Evolutionary conservation across 2,329 filamentous ascomycete genomes (phyloP).

Genomic region (Aspergillus luchuensis): DNA sequence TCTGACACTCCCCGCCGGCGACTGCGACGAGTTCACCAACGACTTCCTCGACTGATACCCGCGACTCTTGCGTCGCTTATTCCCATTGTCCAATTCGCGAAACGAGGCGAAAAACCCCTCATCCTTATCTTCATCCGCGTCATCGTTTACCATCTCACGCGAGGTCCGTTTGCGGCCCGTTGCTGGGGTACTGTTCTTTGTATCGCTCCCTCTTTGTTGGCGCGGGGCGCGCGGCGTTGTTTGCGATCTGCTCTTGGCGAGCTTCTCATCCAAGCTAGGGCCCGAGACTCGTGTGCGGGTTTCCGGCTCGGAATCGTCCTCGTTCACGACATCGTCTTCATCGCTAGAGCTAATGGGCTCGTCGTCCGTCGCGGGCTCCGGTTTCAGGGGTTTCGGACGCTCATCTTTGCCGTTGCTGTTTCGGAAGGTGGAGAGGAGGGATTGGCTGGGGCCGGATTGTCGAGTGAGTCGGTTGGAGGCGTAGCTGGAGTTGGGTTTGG

Average conservation of each 20-base stretch:
- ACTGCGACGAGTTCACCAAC: slow-evolving; percentile 12
- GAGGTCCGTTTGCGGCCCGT: slow-evolving; percentile 18
- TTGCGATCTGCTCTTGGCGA: slow-evolving; percentile 13
- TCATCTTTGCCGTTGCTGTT: slow-evolving; percentile 1
- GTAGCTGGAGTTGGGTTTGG: slow-evolving; percentile 32
- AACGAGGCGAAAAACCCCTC: slow-evolving; percentile 10
- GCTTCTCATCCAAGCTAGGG: slow-evolving; percentile 28
- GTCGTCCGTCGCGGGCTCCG: slow-evolving; percentile 35
- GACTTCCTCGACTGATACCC: slow-evolving; percentile 24
- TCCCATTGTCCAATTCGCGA: slow-evolving; percentile 12
- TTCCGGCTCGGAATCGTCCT: slow-evolving; percentile 10
- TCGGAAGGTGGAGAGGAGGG: slow-evolving; percentile 31
- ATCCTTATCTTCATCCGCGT: slow-evolving; percentile 6
- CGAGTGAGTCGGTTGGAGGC: slow-evolving; percentile 28
- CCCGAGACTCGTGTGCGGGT: slow-evolving; percentile 1
- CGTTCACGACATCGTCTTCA: slow-evolving; percentile 27
- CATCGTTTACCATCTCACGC: slow-evolving; percentile 8
- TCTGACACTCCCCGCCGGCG: slow-evolving; percentile 13
- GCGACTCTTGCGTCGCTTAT: slow-evolving; percentile 16
- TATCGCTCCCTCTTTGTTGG: slow-evolving; percentile 1
- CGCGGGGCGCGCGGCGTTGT: slow-evolving; percentile 2
- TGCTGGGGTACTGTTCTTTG: slow-evolving; percentile 11
- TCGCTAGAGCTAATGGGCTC: slow-evolving; percentile 39
- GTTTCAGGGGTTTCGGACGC: slow-evolving; percentile 12
- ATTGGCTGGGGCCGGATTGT: slow-evolving; percentile 14